phyloP scores from a whole-genome alignment of 2,329 filamentous ascomycete species.

The Colletotrichum tabaci region DNA sequence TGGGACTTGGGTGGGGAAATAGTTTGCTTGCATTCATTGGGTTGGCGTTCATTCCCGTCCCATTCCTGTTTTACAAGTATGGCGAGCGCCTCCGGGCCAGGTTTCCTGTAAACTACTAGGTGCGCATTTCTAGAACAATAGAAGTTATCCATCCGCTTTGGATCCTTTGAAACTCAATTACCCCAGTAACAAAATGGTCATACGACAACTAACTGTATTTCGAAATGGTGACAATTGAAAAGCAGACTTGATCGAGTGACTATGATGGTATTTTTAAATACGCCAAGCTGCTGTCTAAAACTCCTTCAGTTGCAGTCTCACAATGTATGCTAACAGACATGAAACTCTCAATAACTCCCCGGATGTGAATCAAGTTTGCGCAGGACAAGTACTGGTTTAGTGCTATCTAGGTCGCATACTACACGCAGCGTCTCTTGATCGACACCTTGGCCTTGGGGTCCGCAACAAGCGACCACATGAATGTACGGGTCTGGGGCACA shows the following conservation, averaged over 20 bases:
- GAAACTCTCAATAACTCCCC: too few relatives aligned
- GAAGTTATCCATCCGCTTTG: background rate
- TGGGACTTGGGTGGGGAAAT: conserved; percentile 45
- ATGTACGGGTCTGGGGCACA: conserved; percentile 11
- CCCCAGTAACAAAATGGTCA: too few relatives aligned
- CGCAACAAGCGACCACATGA: conserved; percentile 30
- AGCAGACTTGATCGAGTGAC: too few relatives aligned
- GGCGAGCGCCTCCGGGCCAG: conserved; percentile 20
- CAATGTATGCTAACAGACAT: too few relatives aligned
- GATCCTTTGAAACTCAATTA: too few relatives aligned
- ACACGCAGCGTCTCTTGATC: background rate
- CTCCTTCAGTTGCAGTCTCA: too few relatives aligned
- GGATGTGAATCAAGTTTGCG: too few relatives aligned
- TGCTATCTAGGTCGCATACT: background rate
- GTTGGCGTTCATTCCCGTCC: conserved; percentile 30
- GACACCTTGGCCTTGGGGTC: conserved; percentile 20
- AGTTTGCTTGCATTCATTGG: conserved; percentile 41
- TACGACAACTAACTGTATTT: too few relatives aligned
- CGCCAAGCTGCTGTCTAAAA: too few relatives aligned
- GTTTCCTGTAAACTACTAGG: conserved; percentile 22
- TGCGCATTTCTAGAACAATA: background rate
- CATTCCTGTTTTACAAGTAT: conserved; percentile 31
- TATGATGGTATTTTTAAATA: too few relatives aligned
- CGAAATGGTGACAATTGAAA: too few relatives aligned
- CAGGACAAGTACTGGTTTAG: background rate